These are phyloP conservation scores for Aristolochia californica DNA, from an alignment of 164 flowering plant genomes.

Conservation along the genomic window DNA sequence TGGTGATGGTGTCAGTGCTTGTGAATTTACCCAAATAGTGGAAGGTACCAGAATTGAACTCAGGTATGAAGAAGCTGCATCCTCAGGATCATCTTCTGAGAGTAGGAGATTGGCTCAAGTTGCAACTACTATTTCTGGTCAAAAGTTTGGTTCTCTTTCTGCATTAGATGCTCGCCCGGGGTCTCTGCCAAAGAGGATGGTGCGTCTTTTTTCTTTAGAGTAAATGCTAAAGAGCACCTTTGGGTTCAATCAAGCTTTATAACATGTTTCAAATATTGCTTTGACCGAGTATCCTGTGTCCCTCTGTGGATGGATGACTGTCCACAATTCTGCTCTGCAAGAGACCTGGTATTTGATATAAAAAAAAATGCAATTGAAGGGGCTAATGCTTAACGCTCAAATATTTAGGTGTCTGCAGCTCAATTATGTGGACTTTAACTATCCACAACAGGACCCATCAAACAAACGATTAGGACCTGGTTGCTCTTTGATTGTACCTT, in stretches of 20 bases:
- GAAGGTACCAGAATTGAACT: constrained; percentile 31
- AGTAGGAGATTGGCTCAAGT: constrained; percentile 40
- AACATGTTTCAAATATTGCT: neutral
- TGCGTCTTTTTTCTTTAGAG: constrained; percentile 16
- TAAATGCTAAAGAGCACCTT: too few relatives aligned
- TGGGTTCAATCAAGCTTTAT: too few relatives aligned
- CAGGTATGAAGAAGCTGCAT: constrained; percentile 59
- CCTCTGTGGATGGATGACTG: neutral
- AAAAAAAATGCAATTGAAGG: too few relatives aligned
- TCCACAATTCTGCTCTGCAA: too few relatives aligned
- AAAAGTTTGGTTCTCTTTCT: constrained; percentile 90
- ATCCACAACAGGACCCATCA: too few relatives aligned
- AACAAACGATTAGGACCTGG: too few relatives aligned
- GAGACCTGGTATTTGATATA: too few relatives aligned
- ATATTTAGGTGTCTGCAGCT: too few relatives aligned
- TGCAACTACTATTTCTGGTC: constrained; percentile 56
- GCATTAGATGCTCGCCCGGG: constrained; percentile 87
- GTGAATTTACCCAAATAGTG: constrained; percentile 29
- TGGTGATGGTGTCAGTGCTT: constrained; percentile 25
- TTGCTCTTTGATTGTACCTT: too few relatives aligned
- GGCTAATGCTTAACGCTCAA: too few relatives aligned
- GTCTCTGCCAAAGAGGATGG: constrained; percentile 65
- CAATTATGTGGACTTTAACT: too few relatives aligned
- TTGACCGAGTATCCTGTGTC: constrained; percentile 3
- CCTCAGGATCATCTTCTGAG: constrained; percentile 81